Base-by-base conservation (phyloP, 2,329 filamentous ascomycete genomes). In the Alternaria sp. region DNA sequence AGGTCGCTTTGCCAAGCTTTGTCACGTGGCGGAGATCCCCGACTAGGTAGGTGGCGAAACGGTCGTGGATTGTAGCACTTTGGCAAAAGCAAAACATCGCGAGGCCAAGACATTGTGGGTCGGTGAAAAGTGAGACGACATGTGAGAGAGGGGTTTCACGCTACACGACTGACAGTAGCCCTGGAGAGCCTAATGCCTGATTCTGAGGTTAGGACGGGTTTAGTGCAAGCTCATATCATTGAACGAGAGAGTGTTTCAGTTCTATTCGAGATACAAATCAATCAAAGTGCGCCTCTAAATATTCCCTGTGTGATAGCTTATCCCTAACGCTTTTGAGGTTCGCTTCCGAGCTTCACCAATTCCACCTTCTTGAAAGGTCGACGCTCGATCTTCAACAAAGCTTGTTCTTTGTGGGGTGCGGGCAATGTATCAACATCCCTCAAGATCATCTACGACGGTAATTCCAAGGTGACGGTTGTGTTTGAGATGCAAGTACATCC, bases 401-500 rank as follows among this genome's bases (percentile, higher is more conserved):
- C n/a, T 4, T 19, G 36, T 23, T 40, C 30, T 25, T 19, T 11
- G 5, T 52, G 15, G 28, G 8, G 15, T 10, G 19, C 30, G 21
- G 5, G 15, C n/a, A 12, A 15, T 13, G 11, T 26, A n/a, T 13
- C 5, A 43, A n/a, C 11, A 21, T 30, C 9, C 32, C 26, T 13
- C 15, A 45, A 15, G 9, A 25, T 13, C 3, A 13, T 46, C 30
- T 17, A 23, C 7, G 59, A 19, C n/a, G 15, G 15, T 25, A 40
- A 21, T 13, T 28, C 12, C 30, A 62, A n/a, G 6, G 30, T 23
- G 8, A 15, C n/a, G 6, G 19, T 7, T 2, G 47, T 30, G 12
- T 21, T 30, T n/a, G 53, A 43, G 28, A 17, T 46, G 49, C 59
- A 62, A 6, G 59, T 54, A 25, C 59, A 62, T 21, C 59, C 54